These are phyloP conservation scores for Aureobasidium sp. DNA, from an alignment of 2,329 filamentous ascomycete species.

Conservation along the genomic window DNA sequence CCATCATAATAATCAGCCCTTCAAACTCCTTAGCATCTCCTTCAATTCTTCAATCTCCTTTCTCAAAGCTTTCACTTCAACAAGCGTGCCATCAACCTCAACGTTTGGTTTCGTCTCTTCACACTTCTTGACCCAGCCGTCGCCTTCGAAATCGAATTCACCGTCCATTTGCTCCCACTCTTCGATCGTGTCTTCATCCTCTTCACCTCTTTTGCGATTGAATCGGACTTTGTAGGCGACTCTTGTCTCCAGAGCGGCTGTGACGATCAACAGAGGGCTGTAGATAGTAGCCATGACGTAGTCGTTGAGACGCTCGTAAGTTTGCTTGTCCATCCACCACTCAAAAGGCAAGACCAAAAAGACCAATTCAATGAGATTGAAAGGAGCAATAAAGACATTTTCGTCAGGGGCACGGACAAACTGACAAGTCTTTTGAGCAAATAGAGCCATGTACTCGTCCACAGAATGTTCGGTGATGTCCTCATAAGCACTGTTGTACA, in stretches of 20 bases:
- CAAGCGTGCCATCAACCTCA: conserved; percentile 66
- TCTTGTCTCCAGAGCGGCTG: conserved; percentile 49
- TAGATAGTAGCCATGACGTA: conserved; percentile 82
- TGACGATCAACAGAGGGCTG: conserved; percentile 71
- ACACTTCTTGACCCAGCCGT: conserved; percentile 80
- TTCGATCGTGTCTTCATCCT: conserved; percentile 80
- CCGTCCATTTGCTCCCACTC: conserved; percentile 84
- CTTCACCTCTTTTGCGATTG: conserved; percentile 74
- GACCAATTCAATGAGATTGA: conserved; percentile 88
- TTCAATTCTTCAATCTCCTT: conserved; percentile 41
- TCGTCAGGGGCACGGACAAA: conserved; percentile 96
- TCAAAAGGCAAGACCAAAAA: conserved; percentile 73
- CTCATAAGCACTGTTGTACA: conserved; percentile 95
- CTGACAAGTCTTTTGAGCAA: conserved; percentile 90
- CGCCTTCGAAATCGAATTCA: conserved; percentile 70
- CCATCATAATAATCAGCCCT: too few species aligned
- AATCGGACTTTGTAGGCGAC: conserved; percentile 58
- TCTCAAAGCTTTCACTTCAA: conserved; percentile 50
- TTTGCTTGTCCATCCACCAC: conserved; percentile 79
- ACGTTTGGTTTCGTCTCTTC: conserved; percentile 71
- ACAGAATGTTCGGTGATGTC: conserved; percentile 89
- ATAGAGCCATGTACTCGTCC: conserved; percentile 91
- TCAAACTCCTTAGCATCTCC: conserved; percentile 30
- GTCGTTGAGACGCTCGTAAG: conserved; percentile 80
- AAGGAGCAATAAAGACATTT: conserved; percentile 93